Percentiles rank a stretch among this genome's conserved stretches.
These are phyloP conservation scores for Hericium rajendrae DNA, from an alignment of 768 basidiomycete species.

Conservation along the genomic window DNA sequence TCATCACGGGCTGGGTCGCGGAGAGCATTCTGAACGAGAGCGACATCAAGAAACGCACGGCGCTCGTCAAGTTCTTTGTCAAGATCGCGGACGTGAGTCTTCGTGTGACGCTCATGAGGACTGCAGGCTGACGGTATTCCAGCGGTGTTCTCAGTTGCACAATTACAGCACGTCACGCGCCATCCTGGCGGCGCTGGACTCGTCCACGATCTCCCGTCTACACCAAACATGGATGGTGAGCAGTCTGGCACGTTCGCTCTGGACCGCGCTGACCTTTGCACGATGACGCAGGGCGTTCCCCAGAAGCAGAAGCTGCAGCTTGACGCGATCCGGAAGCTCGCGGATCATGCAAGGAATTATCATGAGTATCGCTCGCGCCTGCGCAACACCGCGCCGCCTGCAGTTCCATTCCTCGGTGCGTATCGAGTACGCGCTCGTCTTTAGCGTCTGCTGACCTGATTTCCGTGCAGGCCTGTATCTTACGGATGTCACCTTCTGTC, in stretches of 20 bases:
- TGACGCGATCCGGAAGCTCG: constrained; percentile 72
- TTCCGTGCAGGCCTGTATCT: constrained; percentile 59
- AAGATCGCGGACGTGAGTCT: constrained; percentile 79
- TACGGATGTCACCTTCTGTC: constrained; percentile 91
- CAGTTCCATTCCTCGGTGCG: constrained; percentile 89
- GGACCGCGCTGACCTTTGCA: neutral
- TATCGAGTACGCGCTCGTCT: constrained; percentile 8
- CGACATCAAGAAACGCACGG: constrained; percentile 77
- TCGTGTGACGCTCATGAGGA: neutral
- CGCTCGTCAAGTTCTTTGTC: constrained; percentile 83
- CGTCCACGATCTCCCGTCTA: constrained; percentile 86
- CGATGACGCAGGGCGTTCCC: constrained; percentile 51
- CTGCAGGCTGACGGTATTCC: constrained; percentile 6
- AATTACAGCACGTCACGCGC: constrained; percentile 94
- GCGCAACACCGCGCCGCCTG: constrained; percentile 83
- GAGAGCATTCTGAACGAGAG: constrained; percentile 88
- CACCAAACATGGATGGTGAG: constrained; percentile 90
- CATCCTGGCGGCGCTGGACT: constrained; percentile 89
- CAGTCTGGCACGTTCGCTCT: constrained; percentile 8
- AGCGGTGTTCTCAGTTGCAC: constrained; percentile 77
- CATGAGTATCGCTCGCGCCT: constrained; percentile 84
- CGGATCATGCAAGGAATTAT: constrained; percentile 87
- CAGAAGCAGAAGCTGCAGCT: constrained; percentile 78
- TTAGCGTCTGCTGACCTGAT: neutral
- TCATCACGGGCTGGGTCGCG: constrained; percentile 92